Percentiles rank a stretch among this genome's conserved stretches.
Evolutionary conservation across 2,329 filamentous ascomycete species (phyloP).

Genomic region (Aspergillus intermedius): DNA sequence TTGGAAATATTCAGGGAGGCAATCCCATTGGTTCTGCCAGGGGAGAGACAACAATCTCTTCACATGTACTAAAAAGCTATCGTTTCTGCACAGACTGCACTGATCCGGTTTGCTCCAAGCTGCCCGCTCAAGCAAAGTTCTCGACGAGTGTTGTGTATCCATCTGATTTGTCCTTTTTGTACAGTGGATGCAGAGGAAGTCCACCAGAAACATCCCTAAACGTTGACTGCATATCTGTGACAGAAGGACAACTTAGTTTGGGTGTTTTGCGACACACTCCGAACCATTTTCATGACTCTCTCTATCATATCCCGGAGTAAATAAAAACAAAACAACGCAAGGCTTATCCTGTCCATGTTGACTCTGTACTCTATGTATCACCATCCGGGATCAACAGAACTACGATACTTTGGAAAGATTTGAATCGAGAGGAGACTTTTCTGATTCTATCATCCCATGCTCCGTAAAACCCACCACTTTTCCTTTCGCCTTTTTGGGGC

Average conservation of each 20-base stretch:
- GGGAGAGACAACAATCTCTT: neutral
- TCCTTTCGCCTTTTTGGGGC: slow-evolving; percentile 20
- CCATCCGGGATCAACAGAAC: no score
- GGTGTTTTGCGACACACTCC: no score
- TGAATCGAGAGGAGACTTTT: slow-evolving; percentile 36
- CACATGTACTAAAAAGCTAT: no score
- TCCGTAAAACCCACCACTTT: slow-evolving; percentile 26
- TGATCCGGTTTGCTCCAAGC: no score
- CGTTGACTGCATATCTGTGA: no score
- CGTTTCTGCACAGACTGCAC: no score
- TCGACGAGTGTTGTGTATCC: slow-evolving; percentile 3
- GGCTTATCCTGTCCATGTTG: neutral
- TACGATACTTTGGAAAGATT: neutral
- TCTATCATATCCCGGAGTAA: neutral
- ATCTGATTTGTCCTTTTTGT: neutral
- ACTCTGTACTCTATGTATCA: neutral
- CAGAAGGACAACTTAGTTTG: no score
- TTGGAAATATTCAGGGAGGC: neutral
- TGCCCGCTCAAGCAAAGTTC: slow-evolving; percentile 5
- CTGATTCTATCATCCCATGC: slow-evolving; percentile 35
- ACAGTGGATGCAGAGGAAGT: neutral
- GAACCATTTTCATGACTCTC: no score
- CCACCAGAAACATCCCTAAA: no score
- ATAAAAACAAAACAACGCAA: neutral
- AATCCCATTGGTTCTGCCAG: neutral